A percentile compares a stretch with the other conserved stretches of the same genome.
Evolutionary conservation across 768 basidiomycete genomes (phyloP).

Genomic region (Pleurotus djamor): DNA sequence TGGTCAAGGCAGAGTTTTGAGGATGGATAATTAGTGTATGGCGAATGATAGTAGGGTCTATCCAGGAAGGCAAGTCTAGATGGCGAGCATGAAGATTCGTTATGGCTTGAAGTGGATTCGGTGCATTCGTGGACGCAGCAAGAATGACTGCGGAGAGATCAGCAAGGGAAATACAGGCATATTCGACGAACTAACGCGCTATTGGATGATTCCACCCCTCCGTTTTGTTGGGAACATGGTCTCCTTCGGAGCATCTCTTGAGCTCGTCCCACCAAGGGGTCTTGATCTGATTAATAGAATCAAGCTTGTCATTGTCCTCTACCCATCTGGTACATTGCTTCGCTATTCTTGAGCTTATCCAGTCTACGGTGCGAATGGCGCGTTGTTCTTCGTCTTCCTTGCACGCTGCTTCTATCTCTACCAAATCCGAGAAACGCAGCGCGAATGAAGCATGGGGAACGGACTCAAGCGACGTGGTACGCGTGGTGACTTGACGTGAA

Average conservation of each 20-base stretch:
- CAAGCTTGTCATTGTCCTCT: constrained; percentile 53
- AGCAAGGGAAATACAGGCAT: constrained; percentile 7
- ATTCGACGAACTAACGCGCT: constrained; percentile 53
- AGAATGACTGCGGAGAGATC: constrained; percentile 58
- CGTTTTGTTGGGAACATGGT: constrained; percentile 63
- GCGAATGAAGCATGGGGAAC: constrained; percentile 72
- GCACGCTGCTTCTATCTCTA: constrained; percentile 70
- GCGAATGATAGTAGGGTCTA: constrained; percentile 67
- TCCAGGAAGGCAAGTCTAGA: constrained; percentile 76
- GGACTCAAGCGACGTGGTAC: constrained; percentile 70
- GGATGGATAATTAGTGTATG: constrained; percentile 83
- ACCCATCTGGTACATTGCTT: constrained; percentile 69
- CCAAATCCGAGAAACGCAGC: constrained; percentile 75
- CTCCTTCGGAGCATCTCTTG: constrained; percentile 72
- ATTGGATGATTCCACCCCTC: constrained; percentile 91
- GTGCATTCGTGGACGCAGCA: constrained; percentile 78
- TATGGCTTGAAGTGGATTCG: constrained; percentile 80
- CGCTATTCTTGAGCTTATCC: constrained; percentile 75
- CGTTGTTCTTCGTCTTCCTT: constrained; percentile 79
- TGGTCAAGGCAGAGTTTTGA: constrained; percentile 60
- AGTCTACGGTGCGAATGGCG: constrained; percentile 79
- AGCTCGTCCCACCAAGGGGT: constrained; percentile 93
- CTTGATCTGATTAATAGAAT: constrained; percentile 35
- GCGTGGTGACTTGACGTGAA: constrained; percentile 59
- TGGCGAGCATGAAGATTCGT: constrained; percentile 68